Conservation (phyloP, 805 yeast species). For the Ogataea henricii region DNA sequence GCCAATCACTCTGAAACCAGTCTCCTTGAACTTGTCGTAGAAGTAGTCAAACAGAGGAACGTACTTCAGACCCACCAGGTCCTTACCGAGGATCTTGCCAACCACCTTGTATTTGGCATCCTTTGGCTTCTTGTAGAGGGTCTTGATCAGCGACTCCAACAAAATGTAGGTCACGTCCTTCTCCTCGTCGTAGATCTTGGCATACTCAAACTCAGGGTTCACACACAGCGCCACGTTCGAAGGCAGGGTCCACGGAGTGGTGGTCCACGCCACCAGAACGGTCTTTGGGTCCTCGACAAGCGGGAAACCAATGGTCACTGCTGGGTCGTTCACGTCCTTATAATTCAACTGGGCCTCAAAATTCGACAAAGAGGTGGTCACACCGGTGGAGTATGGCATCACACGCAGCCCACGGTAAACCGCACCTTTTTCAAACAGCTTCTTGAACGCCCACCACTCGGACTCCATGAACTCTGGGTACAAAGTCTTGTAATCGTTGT, state of each 20-base stretch:
- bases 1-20: constrained; percentile 79
- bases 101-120: constrained; percentile 83
- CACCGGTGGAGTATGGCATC: constrained; percentile 98
- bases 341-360: constrained; percentile 98
- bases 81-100: constrained; percentile 77
- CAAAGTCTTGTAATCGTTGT: constrained; percentile 95
- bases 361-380: constrained; percentile 93
- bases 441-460: constrained; percentile 98
- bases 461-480: constrained; percentile 98
- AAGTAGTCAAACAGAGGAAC: constrained; percentile 84
- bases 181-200: constrained; percentile 89
- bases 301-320: constrained; percentile 89
- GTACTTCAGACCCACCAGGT: constrained; percentile 77
- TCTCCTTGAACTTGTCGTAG: constrained; percentile 68
- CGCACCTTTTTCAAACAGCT: constrained; percentile 78
- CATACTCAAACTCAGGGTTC: constrained; percentile 86
- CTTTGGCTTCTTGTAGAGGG: constrained; percentile 93
- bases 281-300: constrained; percentile 79
- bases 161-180: constrained; percentile 79
- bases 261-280: constrained; percentile 94
- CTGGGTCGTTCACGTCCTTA: constrained; percentile 96
- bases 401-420: constrained; percentile 96
- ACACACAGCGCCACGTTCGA: constrained; percentile 92
- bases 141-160: constrained; percentile 77
- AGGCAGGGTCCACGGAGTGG: constrained; percentile 99